Base-by-base conservation (phyloP, 352 stramenopile species). In the Pilasporangium apinafurcum region DNA sequence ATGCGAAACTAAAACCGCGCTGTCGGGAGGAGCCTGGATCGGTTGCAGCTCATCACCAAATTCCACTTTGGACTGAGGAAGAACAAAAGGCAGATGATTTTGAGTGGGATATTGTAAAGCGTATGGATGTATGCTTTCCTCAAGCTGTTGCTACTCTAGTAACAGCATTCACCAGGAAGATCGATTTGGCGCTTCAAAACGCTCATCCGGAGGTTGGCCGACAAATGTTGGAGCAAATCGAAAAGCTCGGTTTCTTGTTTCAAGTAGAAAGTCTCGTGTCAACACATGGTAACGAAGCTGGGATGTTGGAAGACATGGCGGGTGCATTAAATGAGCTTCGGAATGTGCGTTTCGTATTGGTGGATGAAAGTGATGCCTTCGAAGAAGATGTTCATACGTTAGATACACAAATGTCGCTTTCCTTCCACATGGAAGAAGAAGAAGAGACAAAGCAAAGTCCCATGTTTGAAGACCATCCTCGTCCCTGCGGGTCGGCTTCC, bases 291-390 rank as follows among this genome's bases (percentile, higher is more conserved):
- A 94, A 92, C 25, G 83, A 94, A 48, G 77, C 75, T 2, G 83
- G 80, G 8, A 94, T 94, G 83, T 59, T 94, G 4, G 83, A 94
- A 53, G 83, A 94, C 37, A 92, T 92, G 80, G 76, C 80, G 16
- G 78, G 77, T 7, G 80, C 77, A 13, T 37, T 92, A 3, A 85
- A 94, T 16, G 83, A 89, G 66, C 59, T 97, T 17, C 65, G 63
- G 27, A 81, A 86, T 29, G 72, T 93, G 6, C 74, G 68, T 0
- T 91, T 93, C 21, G 72, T 91, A 9, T 57, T 92, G 3, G 77
- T 92, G 6, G 75, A 89, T 5, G 80, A 92, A 35, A 65, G 78
- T n/a, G 64, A 87, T 16, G 59, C 82, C 12, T 51, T 57, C 16
- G 56, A 61, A 20, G 51, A 66, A 12, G 59, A 78, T 4, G 63